Conservation (phyloP, 1,139 yeast genomes). For the Blastobotrys petasosporus region DNA sequence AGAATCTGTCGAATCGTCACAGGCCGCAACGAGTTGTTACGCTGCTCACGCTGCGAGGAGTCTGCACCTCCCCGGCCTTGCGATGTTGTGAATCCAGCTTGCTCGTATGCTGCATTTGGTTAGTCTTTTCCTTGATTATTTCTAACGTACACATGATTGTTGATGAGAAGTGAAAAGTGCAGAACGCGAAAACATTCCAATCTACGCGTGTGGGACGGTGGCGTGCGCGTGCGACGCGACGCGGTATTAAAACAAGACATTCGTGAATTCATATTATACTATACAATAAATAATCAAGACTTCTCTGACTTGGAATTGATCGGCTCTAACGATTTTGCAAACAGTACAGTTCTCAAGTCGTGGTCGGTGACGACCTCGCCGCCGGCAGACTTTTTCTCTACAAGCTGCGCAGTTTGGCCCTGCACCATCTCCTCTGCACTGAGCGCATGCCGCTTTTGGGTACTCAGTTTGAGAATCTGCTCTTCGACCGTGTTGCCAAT, state of each 20-base stretch:
- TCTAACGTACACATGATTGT: too few relatives aligned
- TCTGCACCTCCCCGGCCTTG: slow-evolving; percentile 3
- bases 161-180: too few relatives aligned
- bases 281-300: background rate
- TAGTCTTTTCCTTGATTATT: too few relatives aligned
- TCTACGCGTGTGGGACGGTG: too few relatives aligned
- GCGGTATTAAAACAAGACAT: too few relatives aligned
- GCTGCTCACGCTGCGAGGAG: slow-evolving; percentile 3
- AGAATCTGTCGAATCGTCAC: slow-evolving; percentile 76
- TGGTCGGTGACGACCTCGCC: slow-evolving; percentile 25
- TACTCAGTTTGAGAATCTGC: slow-evolving; percentile 49
- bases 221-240: too few relatives aligned
- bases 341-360: slow-evolving; percentile 22
- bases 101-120: slow-evolving; percentile 3
- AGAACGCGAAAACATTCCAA: too few relatives aligned
- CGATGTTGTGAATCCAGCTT: slow-evolving; percentile 7
- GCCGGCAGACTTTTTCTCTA: slow-evolving; percentile 30
- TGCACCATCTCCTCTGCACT: slow-evolving; percentile 19
- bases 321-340: slow-evolving; percentile 7
- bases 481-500: slow-evolving; percentile 87
- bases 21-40: slow-evolving; percentile 49
- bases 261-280: background rate
- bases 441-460: slow-evolving; percentile 24
- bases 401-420: background rate
- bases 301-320: background rate